phyloP scores from a whole-genome alignment of 2,329 filamentous ascomycete genomes.

The Phialemoniopsis sp. region DNA sequence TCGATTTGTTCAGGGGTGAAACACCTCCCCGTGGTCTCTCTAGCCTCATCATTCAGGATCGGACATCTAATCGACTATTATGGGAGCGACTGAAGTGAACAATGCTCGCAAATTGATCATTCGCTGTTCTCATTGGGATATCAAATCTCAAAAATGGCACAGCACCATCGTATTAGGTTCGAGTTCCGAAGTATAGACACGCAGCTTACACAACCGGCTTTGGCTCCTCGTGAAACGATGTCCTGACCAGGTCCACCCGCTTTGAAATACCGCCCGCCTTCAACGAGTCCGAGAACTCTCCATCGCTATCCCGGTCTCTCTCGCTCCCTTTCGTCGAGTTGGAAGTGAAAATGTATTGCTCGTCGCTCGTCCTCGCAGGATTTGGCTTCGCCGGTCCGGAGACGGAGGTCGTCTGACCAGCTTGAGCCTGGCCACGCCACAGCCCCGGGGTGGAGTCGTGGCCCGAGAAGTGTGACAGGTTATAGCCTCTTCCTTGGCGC shows the following conservation, averaged over 20 bases:
- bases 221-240: too few species aligned
- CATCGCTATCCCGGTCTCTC: constrained; percentile 3
- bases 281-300: background rate
- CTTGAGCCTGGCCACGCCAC: background rate
- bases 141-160: too few species aligned
- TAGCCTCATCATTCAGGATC: too few species aligned
- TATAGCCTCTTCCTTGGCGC: constrained; percentile 1
- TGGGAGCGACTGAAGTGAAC: too few species aligned
- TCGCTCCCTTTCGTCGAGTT: constrained; percentile 3
- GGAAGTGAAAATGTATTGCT: constrained; percentile 4
- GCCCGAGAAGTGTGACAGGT: constrained; percentile 1
- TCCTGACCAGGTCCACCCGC: constrained; percentile 1
- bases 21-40: too few species aligned
- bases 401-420: constrained; percentile 1
- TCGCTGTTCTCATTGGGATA: too few species aligned
- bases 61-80: too few species aligned
- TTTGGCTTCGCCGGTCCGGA: constrained; percentile 1
- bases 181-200: too few species aligned
- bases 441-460: background rate
- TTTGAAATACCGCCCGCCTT: constrained; percentile 2
- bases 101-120: too few species aligned
- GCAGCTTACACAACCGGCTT: too few species aligned
- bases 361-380: constrained; percentile 2
- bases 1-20: too few species aligned
- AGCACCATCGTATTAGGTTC: too few species aligned